Conservation (phyloP, 768 basidiomycete species). For the Trametes elegans region DNA sequence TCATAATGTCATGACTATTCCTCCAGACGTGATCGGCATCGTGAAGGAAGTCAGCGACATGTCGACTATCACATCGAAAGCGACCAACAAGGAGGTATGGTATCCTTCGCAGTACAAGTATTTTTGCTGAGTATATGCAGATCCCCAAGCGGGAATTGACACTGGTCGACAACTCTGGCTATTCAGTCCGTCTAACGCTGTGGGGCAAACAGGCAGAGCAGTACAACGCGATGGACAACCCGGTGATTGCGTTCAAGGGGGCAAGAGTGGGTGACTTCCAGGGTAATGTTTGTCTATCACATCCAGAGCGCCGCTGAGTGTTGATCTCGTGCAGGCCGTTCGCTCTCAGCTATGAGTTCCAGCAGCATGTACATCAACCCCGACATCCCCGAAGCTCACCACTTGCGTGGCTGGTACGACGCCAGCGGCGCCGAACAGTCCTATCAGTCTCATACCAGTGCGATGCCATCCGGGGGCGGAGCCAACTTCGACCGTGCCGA, state of each 20-base stretch:
- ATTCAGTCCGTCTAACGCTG: slow-evolving; percentile 78
- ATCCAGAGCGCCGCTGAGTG: not conserved
- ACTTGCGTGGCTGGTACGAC: slow-evolving; percentile 91
- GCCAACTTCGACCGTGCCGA: slow-evolving; percentile 67
- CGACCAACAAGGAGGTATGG: slow-evolving; percentile 58
- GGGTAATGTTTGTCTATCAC: slow-evolving; percentile 40
- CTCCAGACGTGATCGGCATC: slow-evolving; percentile 80
- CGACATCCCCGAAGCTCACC: slow-evolving; percentile 86
- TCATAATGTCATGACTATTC: not conserved
- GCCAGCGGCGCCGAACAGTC: slow-evolving; percentile 54
- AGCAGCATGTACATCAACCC: slow-evolving; percentile 85
- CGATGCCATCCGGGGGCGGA: slow-evolving; percentile 36
- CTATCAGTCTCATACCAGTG: slow-evolving; percentile 71
- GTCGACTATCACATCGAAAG: slow-evolving; percentile 71
- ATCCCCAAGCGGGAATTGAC: slow-evolving; percentile 87
- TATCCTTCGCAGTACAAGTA: not conserved
- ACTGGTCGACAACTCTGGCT: slow-evolving; percentile 81
- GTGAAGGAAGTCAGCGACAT: slow-evolving; percentile 76
- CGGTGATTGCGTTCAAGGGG: slow-evolving; percentile 91
- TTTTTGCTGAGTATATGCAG: slow-evolving; percentile 37
- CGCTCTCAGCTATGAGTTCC: slow-evolving; percentile 78
- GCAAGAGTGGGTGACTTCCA: slow-evolving; percentile 92
- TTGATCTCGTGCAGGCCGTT: slow-evolving; percentile 54
- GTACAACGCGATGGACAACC: slow-evolving; percentile 54
- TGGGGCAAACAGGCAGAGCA: slow-evolving; percentile 96